phyloP scores from a whole-genome alignment of 192 early-diverging fungal species.

The Entophlyctis luteolus region DNA sequence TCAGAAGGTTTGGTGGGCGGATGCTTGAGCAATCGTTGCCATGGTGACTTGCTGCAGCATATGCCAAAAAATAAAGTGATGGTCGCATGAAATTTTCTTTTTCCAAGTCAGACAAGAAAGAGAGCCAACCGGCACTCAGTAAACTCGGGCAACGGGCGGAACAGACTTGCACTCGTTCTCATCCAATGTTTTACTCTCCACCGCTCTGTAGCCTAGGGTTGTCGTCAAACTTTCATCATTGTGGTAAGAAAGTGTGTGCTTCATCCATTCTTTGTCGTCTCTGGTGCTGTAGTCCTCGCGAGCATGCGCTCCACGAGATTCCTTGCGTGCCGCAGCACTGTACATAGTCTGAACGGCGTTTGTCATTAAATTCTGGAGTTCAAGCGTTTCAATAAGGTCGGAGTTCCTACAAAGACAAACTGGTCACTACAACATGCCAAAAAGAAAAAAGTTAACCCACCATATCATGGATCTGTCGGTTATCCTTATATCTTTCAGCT shows the following conservation, averaged over 20 bases:
- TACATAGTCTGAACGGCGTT: constrained; percentile 86
- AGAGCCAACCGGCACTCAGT: constrained; percentile 53
- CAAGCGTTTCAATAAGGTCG: constrained; percentile 92
- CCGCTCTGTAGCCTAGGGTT: constrained; percentile 79
- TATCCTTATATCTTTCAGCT: constrained; percentile 78
- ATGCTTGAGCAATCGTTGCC: too few species aligned
- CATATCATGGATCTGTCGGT: constrained; percentile 93
- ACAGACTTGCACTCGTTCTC: constrained; percentile 90
- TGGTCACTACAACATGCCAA: not conserved
- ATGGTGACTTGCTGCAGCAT: too few species aligned
- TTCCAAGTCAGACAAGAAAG: not conserved
- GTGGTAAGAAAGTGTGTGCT: constrained; percentile 96
- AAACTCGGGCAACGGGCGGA: constrained; percentile 81
- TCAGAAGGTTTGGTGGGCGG: constrained; percentile 44
- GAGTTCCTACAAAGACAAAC: constrained; percentile 64
- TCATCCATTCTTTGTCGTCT: constrained; percentile 95
- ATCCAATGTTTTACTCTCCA: constrained; percentile 79
- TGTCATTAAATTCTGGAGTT: constrained; percentile 96
- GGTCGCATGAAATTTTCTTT: too few species aligned
- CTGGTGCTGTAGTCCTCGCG: constrained; percentile 89
- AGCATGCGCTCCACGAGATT: constrained; percentile 96
- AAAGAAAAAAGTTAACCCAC: constrained; percentile 35
- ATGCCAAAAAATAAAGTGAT: too few species aligned
- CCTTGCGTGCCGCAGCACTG: constrained; percentile 86
- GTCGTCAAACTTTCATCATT: constrained; percentile 72